Conservation (phyloP, 208 protist species). For the Novymonas esmeraldas region DNA sequence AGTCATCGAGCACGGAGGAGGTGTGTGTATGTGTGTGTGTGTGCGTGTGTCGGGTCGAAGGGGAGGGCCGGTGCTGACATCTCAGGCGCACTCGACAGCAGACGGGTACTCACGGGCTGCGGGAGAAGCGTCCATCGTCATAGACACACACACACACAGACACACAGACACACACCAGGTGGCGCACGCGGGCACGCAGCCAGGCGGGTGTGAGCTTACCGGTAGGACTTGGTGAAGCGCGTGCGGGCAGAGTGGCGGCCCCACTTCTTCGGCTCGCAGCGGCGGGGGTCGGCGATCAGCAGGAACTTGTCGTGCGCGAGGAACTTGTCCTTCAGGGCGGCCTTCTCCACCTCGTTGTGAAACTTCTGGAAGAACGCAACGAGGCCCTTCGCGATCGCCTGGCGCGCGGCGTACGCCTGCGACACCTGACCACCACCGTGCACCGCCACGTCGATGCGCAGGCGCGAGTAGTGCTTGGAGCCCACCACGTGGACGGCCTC, state of each 20-base stretch:
- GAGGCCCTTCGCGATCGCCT: constrained; percentile 99
- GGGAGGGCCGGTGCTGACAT: too few relatives aligned
- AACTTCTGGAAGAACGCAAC: constrained; percentile 99
- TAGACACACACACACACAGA: neutral
- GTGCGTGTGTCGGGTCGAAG: neutral
- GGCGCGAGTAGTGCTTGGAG: constrained; percentile 90
- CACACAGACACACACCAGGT: neutral
- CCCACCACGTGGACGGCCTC: constrained; percentile 98
- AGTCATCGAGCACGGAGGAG: too few relatives aligned
- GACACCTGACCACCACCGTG: constrained; percentile 98
- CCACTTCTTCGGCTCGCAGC: constrained; percentile 99
- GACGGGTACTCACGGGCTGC: too few relatives aligned
- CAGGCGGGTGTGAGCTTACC: constrained; percentile 77
- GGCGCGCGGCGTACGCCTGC: constrained; percentile 99
- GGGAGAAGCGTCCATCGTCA: neutral
- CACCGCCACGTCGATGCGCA: constrained; percentile 98
- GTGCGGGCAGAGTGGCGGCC: constrained; percentile 99
- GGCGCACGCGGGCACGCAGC: neutral
- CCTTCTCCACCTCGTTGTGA: constrained; percentile 95
- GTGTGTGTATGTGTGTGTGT: neutral
- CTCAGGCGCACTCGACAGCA: too few relatives aligned
- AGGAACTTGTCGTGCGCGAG: constrained; percentile 98
- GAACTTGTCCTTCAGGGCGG: constrained; percentile 98
- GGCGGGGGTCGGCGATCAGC: constrained; percentile 99
- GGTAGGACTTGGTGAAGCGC: constrained; percentile 99